phyloP scores from a whole-genome alignment of 2,329 filamentous ascomycete genomes.

The Botrytis hyacinthi region DNA sequence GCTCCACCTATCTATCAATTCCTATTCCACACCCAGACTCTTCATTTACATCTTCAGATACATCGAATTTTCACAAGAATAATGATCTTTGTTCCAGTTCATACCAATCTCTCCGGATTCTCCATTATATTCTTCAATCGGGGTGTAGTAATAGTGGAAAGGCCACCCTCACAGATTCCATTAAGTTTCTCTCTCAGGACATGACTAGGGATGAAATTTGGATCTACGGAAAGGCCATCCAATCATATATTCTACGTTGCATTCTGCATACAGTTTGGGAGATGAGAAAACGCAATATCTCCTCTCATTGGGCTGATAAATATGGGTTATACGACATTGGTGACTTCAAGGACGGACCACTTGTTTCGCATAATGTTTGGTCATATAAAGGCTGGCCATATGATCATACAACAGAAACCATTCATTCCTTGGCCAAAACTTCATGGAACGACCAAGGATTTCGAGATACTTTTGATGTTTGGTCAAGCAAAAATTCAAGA shows the following conservation, averaged over 20 bases:
- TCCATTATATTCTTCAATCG: neutral
- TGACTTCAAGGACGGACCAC: neutral
- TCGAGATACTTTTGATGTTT: neutral
- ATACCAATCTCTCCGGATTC: too few relatives aligned
- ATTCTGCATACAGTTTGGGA: neutral
- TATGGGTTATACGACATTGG: neutral
- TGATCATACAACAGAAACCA: neutral
- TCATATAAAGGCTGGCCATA: neutral
- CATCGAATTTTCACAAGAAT: neutral
- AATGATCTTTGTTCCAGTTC: accelerated
- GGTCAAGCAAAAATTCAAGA: neutral
- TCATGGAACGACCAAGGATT: neutral
- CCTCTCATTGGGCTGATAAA: neutral
- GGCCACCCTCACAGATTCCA: neutral
- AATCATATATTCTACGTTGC: neutral
- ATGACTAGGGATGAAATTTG: neutral
- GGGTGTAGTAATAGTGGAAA: neutral
- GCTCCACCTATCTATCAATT: too few relatives aligned
- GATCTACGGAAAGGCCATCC: neutral
- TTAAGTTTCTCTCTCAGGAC: neutral
- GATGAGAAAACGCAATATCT: neutral
- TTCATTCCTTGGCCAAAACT: accelerated
- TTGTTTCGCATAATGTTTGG: neutral
- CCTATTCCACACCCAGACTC: too few relatives aligned
- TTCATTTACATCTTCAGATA: too few relatives aligned